Evolutionary conservation across 139 green algal genomes (phyloP).

Genomic region (Micromonas commoda): DNA sequence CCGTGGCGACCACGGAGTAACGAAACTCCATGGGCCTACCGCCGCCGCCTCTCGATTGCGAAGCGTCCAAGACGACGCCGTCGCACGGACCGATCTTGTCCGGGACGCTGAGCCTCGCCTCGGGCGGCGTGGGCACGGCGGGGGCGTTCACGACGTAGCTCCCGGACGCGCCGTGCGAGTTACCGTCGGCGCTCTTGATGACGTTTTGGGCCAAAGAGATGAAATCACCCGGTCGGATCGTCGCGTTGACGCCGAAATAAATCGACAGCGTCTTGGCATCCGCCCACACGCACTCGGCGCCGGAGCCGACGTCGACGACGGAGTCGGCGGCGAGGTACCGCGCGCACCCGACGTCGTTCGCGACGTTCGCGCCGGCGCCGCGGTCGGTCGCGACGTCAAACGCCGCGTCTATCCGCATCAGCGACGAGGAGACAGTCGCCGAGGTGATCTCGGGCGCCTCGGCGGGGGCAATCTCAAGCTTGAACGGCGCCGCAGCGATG

Average conservation of each 20-base stretch:
- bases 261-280: neutral
- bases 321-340: neutral
- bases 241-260: neutral
- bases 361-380: neutral
- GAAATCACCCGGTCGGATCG: neutral
- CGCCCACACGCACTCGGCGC: neutral
- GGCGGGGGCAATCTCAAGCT: too few species aligned
- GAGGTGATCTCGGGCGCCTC: too few species aligned
- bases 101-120: neutral
- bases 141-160: neutral
- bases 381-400: too few species aligned
- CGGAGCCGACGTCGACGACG: neutral
- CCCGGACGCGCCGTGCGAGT: neutral
- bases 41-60: neutral
- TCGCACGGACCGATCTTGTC: neutral
- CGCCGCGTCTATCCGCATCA: too few species aligned
- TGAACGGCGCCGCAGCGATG: too few species aligned
- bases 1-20: too few species aligned
- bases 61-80: neutral
- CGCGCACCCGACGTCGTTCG: neutral
- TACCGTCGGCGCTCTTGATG: neutral
- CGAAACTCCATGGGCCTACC: neutral
- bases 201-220: neutral
- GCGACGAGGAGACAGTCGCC: too few species aligned
- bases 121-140: neutral